phyloP scores from a whole-genome alignment of 768 basidiomycete species.

The Tylopilus sp. region DNA sequence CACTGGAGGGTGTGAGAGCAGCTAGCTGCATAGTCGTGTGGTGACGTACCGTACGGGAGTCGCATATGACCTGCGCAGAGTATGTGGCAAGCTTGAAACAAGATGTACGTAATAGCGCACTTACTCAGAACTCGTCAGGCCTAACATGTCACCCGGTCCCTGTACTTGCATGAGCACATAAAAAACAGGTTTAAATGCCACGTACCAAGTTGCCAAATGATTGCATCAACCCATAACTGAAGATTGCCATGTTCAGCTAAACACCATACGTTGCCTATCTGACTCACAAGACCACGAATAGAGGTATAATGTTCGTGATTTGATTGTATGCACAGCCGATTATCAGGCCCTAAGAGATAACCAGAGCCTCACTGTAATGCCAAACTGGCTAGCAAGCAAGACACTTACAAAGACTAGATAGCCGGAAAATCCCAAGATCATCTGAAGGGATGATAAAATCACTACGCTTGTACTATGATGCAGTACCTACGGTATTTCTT shows the following conservation, averaged over 20 bases:
- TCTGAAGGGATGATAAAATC: slow-evolving; percentile 33
- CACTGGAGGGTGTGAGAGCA: slow-evolving; percentile 32
- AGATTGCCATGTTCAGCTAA: slow-evolving; percentile 1
- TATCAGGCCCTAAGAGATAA: slow-evolving; percentile 38
- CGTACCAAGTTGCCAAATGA: slow-evolving; percentile 63
- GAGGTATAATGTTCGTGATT: slow-evolving; percentile 57
- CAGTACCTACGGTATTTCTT: slow-evolving; percentile 47
- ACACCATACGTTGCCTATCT: not conserved
- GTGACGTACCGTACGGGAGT: slow-evolving; percentile 54
- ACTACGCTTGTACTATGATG: not conserved
- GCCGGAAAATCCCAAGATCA: slow-evolving; percentile 66
- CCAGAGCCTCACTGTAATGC: not conserved
- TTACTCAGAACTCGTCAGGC: slow-evolving; percentile 63
- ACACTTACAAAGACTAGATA: slow-evolving; percentile 56
- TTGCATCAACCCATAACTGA: slow-evolving; percentile 69
- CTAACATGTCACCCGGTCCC: slow-evolving; percentile 73
- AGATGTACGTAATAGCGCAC: slow-evolving; percentile 23
- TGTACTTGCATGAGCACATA: slow-evolving; percentile 22
- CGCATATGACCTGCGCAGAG: slow-evolving; percentile 48
- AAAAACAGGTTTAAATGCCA: not conserved
- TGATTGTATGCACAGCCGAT: slow-evolving; percentile 60
- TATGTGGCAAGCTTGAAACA: not conserved
- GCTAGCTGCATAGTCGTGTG: not conserved
- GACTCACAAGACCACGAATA: slow-evolving; percentile 66
- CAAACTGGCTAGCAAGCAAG: not conserved